phyloP scores from a whole-genome alignment of 208 protist genomes.

The Blechomonas ayalai region DNA sequence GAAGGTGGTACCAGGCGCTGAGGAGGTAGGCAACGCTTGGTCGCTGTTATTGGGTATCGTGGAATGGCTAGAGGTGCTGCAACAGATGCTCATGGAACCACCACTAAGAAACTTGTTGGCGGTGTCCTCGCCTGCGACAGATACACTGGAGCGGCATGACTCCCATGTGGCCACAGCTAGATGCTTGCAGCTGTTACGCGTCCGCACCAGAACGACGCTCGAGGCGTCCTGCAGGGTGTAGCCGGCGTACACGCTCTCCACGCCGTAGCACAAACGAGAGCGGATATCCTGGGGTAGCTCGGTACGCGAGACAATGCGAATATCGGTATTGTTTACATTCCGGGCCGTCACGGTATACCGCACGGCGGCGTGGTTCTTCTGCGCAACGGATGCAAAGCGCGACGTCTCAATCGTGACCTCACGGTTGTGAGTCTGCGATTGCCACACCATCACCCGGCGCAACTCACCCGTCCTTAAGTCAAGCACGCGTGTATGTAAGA shows the following conservation, averaged over 20 bases:
- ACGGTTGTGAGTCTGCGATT: slow-evolving; percentile 44
- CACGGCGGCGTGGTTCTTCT: slow-evolving; percentile 58
- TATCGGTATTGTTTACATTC: slow-evolving; percentile 82
- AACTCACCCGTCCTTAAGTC: slow-evolving; percentile 73
- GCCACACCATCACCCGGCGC: slow-evolving; percentile 65
- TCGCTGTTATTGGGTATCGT: background rate
- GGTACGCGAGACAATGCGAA: slow-evolving; percentile 75
- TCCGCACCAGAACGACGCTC: slow-evolving; percentile 66
- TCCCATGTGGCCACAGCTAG: slow-evolving; percentile 64
- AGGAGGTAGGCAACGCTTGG: slow-evolving; percentile 1
- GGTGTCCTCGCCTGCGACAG: slow-evolving; percentile 5
- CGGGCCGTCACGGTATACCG: slow-evolving; percentile 61
- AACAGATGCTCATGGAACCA: slow-evolving; percentile 5
- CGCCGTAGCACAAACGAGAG: slow-evolving; percentile 19
- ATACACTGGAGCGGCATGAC: slow-evolving; percentile 49
- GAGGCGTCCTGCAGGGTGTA: slow-evolving; percentile 63
- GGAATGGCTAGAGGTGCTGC: slow-evolving; percentile 2
- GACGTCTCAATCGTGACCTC: slow-evolving; percentile 75
- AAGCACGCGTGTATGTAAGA: slow-evolving; percentile 49
- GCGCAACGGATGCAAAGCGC: slow-evolving; percentile 57
- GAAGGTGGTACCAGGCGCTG: slow-evolving; percentile 1
- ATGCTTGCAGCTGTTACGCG: slow-evolving; percentile 76
- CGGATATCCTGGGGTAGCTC: slow-evolving; percentile 18
- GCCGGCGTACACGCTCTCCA: slow-evolving; percentile 53
- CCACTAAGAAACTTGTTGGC: slow-evolving; percentile 4